These are phyloP conservation scores for Aspergillus vadensis DNA, from an alignment of 2,329 filamentous ascomycete genomes.

Conservation along the genomic window DNA sequence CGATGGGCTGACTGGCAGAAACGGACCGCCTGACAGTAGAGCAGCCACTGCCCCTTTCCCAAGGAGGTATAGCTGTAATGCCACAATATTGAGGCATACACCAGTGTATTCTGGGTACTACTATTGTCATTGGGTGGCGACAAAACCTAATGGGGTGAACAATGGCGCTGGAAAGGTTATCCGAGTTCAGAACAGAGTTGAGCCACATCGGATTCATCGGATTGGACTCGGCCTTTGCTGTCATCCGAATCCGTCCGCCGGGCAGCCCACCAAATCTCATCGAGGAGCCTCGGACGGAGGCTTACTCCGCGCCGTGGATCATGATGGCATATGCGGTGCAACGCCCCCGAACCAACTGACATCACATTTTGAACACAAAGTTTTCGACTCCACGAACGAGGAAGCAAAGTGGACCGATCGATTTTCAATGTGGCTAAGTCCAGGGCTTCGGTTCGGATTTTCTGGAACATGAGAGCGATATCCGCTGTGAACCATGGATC, in stretches of 20 bases:
- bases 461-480: conserved; percentile 17
- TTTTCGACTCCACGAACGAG: conserved; percentile 4
- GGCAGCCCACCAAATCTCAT: neutral
- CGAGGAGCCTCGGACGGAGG: neutral
- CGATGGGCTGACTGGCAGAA: conserved; percentile 8
- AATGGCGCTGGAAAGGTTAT: too few species aligned
- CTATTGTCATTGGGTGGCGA: too few species aligned
- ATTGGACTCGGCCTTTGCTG: neutral
- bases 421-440: conserved; percentile 14
- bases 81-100: neutral
- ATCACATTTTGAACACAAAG: neutral
- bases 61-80: conserved; percentile 10
- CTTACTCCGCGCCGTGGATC: neutral
- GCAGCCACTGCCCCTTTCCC: neutral
- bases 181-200: neutral
- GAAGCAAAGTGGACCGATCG: conserved; percentile 16
- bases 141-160: too few species aligned
- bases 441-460: conserved; percentile 9
- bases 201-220: neutral
- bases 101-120: too few species aligned
- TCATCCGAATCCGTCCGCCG: neutral
- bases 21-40: conserved; percentile 14
- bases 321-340: neutral
- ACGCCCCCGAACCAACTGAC: neutral
- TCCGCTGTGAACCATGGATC: conserved; percentile 22